Conservation (phyloP, 306 rosid genomes). For the Begonia loranthoides region DNA sequence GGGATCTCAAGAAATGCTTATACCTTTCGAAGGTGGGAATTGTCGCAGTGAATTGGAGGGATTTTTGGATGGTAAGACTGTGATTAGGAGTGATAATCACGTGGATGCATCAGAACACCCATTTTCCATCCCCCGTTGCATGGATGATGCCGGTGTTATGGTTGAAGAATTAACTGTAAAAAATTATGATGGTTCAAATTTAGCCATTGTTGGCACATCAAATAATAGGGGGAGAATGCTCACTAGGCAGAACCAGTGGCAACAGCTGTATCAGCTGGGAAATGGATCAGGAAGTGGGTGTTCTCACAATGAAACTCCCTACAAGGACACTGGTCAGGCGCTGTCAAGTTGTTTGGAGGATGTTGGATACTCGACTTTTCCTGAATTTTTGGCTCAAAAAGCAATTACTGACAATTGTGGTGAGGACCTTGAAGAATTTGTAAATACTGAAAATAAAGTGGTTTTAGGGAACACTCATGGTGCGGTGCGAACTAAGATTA, state of each 20-base stretch:
- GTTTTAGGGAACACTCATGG: constrained; percentile 24
- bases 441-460: constrained; percentile 32
- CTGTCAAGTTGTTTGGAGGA: constrained; percentile 33
- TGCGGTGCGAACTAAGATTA: constrained; percentile 61
- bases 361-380: constrained; percentile 31
- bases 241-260: constrained; percentile 43
- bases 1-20: constrained; percentile 29
- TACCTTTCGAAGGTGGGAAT: constrained; percentile 21
- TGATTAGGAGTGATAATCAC: constrained; percentile 14
- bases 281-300: constrained; percentile 51
- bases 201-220: constrained; percentile 52
- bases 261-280: constrained; percentile 49
- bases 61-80: constrained; percentile 26
- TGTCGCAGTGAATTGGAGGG: constrained; percentile 25
- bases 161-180: constrained; percentile 57
- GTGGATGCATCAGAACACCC: constrained; percentile 29
- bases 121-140: constrained; percentile 10
- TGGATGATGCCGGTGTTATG: constrained; percentile 25
- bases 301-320: constrained; percentile 22
- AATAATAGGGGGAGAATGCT: constrained; percentile 29
- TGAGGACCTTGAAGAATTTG: constrained; percentile 34
- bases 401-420: constrained; percentile 29
- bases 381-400: constrained; percentile 35
- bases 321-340: constrained; percentile 33
- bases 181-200: constrained; percentile 35